Conservation (phyloP, 2,329 filamentous ascomycete species). For the Neofusicoccum kwambonambiense region DNA sequence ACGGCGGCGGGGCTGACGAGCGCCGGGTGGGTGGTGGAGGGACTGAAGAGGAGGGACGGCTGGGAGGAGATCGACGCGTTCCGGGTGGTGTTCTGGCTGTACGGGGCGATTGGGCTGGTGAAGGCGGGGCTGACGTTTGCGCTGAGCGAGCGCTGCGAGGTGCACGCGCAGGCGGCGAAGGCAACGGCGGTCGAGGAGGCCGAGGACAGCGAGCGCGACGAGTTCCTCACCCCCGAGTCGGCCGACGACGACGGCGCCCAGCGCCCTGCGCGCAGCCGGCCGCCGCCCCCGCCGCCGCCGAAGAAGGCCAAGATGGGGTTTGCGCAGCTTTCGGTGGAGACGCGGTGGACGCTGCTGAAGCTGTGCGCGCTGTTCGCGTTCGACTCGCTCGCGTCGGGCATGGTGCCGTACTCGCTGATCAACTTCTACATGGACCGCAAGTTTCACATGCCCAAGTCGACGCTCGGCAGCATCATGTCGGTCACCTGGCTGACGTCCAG, state of each 20-base stretch:
- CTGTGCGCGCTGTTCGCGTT: conserved; percentile 67
- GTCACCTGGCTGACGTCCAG: conserved; percentile 45
- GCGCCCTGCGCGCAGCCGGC: neutral
- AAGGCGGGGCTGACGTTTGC: conserved; percentile 41
- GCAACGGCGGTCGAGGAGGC: conserved; percentile 25
- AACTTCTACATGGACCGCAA: conserved; percentile 59
- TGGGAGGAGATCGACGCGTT: conserved; percentile 42
- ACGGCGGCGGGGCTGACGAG: conserved; percentile 33
- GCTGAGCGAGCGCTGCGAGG: conserved; percentile 41
- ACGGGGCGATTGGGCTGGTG: conserved; percentile 40
- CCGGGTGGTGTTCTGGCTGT: conserved; percentile 43
- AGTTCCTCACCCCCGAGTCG: neutral
- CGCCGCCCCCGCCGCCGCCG: neutral
- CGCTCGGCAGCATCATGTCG: conserved; percentile 55
- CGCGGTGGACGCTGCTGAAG: conserved; percentile 54
- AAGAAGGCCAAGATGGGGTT: conserved; percentile 30
- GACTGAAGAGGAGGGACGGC: conserved; percentile 28
- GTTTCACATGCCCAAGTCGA: conserved; percentile 52
- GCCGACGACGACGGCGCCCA: conserved; percentile 22
- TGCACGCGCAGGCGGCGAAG: neutral
- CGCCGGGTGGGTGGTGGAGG: conserved; percentile 39
- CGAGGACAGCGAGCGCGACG: conserved; percentile 26
- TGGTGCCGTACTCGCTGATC: conserved; percentile 55
- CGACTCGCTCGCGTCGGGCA: conserved; percentile 68
- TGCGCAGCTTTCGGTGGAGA: conserved; percentile 58